A percentile compares a stretch with the other conserved stretches of the same genome.
phyloP scores from a whole-genome alignment of 441 rosid species.

The Gossypium trilobum region DNA sequence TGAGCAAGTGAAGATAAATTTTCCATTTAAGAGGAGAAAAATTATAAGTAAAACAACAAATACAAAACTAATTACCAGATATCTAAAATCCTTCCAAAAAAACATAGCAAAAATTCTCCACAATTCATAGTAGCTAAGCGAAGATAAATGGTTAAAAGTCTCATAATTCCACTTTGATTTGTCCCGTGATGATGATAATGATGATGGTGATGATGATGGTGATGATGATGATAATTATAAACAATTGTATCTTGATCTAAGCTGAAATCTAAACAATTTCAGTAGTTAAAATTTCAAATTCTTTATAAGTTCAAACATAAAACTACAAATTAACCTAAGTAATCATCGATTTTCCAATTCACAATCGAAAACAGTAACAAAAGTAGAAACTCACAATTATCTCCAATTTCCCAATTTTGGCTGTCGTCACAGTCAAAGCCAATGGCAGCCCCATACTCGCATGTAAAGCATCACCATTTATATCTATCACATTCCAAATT shows the following conservation, averaged over 20 bases:
- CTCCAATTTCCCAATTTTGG: constrained; percentile 77
- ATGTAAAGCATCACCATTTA: constrained; percentile 92
- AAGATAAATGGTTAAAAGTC: not conserved
- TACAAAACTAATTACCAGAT: not conserved
- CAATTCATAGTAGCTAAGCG: not conserved
- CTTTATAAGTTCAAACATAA: not conserved
- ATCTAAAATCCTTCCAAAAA: not conserved
- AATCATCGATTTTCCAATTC: not conserved
- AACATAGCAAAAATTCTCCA: not conserved
- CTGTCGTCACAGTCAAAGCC: constrained; percentile 74
- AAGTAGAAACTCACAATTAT: constrained; percentile 50
- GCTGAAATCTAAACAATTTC: constrained; percentile 1
- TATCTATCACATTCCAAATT: constrained; percentile 39
- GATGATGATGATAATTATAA: too few species aligned
- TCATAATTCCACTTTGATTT: not conserved
- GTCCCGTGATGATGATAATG: not conserved
- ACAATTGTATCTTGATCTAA: not conserved
- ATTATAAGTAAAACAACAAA: not conserved
- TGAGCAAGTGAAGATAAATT: not conserved
- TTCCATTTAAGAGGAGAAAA: not conserved
- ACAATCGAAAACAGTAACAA: not conserved
- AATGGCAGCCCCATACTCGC: constrained; percentile 97
- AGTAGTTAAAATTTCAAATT: not conserved
- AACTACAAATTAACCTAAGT: not conserved
- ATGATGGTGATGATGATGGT: too few species aligned